Evolutionary conservation across 2,329 filamentous ascomycete genomes (phyloP), one percentile per base, ranked within the genome.

Genomic region (Dactylellina drechsleri): DNA sequence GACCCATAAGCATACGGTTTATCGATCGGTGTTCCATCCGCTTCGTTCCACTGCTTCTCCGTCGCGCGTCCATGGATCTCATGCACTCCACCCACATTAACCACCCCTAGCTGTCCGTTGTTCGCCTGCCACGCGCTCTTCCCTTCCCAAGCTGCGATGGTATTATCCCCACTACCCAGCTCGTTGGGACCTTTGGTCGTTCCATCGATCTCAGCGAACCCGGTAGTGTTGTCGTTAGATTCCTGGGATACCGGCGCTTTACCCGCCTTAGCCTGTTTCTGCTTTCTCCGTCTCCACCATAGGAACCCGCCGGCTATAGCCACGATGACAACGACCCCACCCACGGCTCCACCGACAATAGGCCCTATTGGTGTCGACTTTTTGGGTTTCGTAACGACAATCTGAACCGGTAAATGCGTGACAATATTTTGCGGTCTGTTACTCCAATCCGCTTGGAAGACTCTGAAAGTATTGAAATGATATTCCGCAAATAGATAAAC

Each of bases 321-420:
- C 13, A 49, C 76, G 12, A 77, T 71, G 7, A 70, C 74, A 23
- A 47, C 76, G 1, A 78, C 71, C 12, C 77, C 77, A 5, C 77
- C 77, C 1, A 78, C 70, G 0, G 57, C 67, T 20, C 76, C 77
- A 15, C 77, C 77, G 2, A 66, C 66, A 8, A 78, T 78, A 7
- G 77, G 50, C 0, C 76, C 77, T n/a, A 77, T 62, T 8, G 76
- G 74, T 6, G 73, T 68, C 2, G 49, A 66, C 23, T 13, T 57
- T 2, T 23, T 57, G 4, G 43, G 16, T 28, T 18, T 15, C 58
- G 23, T 23, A 7, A 45, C 23, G 6, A 64, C 61, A 15, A 66
- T 43, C n/a, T 58, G 18, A 1, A 56, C 36, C 1, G 65, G 65
- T 15, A 66, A 47, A 26, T 76, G 64, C 2, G 64, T 67, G 7